Evolutionary conservation across 495 filamentous ascomycete species (phyloP).

Genomic region (Haplographium delicatum): DNA sequence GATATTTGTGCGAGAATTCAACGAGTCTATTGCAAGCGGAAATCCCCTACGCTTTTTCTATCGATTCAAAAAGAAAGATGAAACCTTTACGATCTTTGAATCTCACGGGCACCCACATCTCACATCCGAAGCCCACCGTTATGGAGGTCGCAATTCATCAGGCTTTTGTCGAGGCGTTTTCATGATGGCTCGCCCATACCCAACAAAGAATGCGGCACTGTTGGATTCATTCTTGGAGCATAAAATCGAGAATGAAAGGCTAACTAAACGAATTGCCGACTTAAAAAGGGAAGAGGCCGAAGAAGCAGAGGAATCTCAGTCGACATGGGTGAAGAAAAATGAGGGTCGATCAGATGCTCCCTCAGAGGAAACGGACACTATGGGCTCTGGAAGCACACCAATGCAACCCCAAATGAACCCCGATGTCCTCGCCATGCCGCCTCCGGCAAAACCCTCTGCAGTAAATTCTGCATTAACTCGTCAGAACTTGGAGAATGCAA

Average conservation of each 20-base stretch:
- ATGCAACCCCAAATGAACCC: conserved; percentile 22
- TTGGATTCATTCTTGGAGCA: conserved; percentile 95
- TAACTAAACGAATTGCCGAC: conserved; percentile 78
- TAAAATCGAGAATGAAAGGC: conserved; percentile 92
- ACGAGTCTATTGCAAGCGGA: conserved; percentile 82
- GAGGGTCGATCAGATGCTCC: conserved; percentile 49
- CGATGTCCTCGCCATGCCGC: conserved; percentile 52
- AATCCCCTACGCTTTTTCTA: conserved; percentile 83
- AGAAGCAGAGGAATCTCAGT: conserved; percentile 53
- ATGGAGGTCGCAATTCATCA: conserved; percentile 55
- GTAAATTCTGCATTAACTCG: conserved; percentile 64
- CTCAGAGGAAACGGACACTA: conserved; percentile 39
- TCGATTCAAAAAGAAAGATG: conserved; percentile 73
- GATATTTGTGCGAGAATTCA: conserved; percentile 83
- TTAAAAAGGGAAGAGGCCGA: conserved; percentile 81
- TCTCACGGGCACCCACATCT: conserved; percentile 89
- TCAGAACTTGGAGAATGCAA: conserved; percentile 73
- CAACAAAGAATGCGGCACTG: conserved; percentile 75
- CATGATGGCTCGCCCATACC: conserved; percentile 89
- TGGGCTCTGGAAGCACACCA: conserved; percentile 19
- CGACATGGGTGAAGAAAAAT: conserved; percentile 46
- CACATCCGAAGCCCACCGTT: conserved; percentile 57
- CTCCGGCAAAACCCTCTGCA: conserved; percentile 57
- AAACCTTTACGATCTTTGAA: conserved; percentile 74
- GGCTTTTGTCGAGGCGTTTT: conserved; percentile 85